A percentile compares a stretch with the other conserved stretches of the same genome.
Conservation (phyloP, 1,284 basidiomycete genomes). For the Leccinum pachyderme region DNA sequence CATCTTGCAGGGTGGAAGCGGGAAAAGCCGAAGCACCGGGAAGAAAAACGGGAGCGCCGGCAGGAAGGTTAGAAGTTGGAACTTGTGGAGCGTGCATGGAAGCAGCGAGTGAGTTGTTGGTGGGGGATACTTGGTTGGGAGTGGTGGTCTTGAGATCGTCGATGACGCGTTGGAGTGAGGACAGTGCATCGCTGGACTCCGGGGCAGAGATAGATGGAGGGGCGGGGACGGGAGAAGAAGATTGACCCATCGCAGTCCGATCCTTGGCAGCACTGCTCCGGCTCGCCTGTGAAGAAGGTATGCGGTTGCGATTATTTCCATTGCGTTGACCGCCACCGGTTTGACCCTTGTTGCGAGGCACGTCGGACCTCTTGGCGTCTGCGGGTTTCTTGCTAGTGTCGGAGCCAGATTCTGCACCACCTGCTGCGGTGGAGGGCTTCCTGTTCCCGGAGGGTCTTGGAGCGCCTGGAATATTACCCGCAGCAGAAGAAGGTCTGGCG, state of each 20-base stretch:
- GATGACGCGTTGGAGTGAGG: slow-evolving; percentile 79
- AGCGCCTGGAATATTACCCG: slow-evolving; percentile 41
- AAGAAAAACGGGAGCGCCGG: slow-evolving; percentile 69
- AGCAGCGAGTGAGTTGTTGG: slow-evolving; percentile 41
- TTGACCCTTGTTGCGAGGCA: slow-evolving; percentile 54
- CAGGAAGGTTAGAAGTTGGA: slow-evolving; percentile 50
- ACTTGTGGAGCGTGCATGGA: slow-evolving; percentile 46
- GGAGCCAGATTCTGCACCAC: slow-evolving; percentile 61
- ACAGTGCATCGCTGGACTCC: slow-evolving; percentile 72
- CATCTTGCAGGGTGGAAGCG: slow-evolving; percentile 45
- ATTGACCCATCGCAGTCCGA: slow-evolving; percentile 44
- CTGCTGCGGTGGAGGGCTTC: slow-evolving; percentile 41
- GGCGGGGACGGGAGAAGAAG: slow-evolving; percentile 43
- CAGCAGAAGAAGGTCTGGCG: slow-evolving; percentile 48
- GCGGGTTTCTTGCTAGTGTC: slow-evolving; percentile 59
- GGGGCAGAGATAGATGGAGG: slow-evolving; percentile 24
- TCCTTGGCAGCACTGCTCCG: slow-evolving; percentile 46
- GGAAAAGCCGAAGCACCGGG: slow-evolving; percentile 61
- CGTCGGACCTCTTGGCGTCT: slow-evolving; percentile 41
- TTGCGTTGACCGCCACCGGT: slow-evolving; percentile 44
- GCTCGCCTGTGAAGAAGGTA: slow-evolving; percentile 51
- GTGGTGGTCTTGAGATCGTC: slow-evolving; percentile 77
- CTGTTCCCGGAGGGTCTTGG: slow-evolving; percentile 63
- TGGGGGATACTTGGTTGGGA: slow-evolving; percentile 41
- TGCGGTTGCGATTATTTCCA: slow-evolving; percentile 52